Conservation (phyloP, 768 basidiomycete species). For the Rhodotorula graminis region DNA sequence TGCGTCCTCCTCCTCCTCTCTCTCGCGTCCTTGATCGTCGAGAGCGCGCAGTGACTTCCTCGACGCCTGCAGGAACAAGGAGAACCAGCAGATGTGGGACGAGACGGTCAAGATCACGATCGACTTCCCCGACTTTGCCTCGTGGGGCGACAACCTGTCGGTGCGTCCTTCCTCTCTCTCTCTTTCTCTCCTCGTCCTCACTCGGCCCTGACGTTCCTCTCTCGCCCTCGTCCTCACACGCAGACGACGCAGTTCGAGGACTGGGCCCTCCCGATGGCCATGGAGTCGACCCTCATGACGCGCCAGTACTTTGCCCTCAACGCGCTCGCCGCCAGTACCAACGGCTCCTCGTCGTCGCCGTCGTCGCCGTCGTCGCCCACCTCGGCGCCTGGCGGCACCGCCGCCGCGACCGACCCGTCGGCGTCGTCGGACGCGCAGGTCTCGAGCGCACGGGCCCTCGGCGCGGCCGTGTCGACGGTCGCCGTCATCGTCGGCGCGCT, state of each 20-base stretch:
- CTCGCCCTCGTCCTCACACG: neutral
- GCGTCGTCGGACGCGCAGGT: neutral
- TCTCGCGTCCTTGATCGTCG: too few relatives aligned
- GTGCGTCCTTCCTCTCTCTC: conserved; percentile 44
- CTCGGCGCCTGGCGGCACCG: too few relatives aligned
- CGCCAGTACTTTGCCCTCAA: conserved; percentile 53
- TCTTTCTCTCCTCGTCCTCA: neutral
- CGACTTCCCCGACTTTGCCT: neutral
- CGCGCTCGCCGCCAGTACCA: conserved; percentile 47
- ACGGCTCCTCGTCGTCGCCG: neutral
- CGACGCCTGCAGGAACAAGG: neutral
- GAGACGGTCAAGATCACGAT: neutral
- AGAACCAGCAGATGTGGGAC: conserved; percentile 13
- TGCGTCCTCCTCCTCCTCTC: neutral
- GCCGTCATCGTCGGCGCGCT: neutral
- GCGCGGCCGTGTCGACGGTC: neutral
- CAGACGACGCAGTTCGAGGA: conserved; percentile 12
- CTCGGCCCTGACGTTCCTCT: neutral
- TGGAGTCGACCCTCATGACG: conserved; percentile 45
- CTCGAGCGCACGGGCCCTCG: too few relatives aligned
- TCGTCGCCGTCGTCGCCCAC: neutral
- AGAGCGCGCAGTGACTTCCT: too few relatives aligned
- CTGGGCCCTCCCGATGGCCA: conserved; percentile 5
- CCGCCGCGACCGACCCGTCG: neutral
- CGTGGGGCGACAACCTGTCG: conserved; percentile 43